These are phyloP conservation scores for Torrubiella hemipterigena DNA, from an alignment of 2,329 filamentous ascomycete genomes.

Conservation along the genomic window DNA sequence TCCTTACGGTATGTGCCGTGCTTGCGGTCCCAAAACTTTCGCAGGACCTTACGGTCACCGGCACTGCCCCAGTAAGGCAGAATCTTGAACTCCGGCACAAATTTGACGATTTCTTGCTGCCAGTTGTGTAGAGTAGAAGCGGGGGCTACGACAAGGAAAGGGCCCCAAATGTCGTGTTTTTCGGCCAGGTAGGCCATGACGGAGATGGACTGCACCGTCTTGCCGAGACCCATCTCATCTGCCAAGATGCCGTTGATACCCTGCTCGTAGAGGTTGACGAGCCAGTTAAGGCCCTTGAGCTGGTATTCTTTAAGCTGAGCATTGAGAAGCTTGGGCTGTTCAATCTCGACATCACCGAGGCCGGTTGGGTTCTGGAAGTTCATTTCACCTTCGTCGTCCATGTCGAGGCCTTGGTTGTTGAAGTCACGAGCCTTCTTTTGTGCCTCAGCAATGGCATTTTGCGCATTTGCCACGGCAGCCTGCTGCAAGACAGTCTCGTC, in stretches of 20 bases:
- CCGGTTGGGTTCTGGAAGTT: slow-evolving; percentile 99
- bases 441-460: slow-evolving; percentile 88
- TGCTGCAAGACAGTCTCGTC: slow-evolving; percentile 72
- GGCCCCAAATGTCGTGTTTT: slow-evolving; percentile 96
- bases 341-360: slow-evolving; percentile 84
- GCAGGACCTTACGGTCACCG: slow-evolving; percentile 85
- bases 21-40: slow-evolving; percentile 98
- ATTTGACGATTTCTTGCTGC: slow-evolving; percentile 95
- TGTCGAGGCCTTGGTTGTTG: slow-evolving; percentile 59
- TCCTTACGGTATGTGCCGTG: slow-evolving; percentile 91
- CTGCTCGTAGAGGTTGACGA: slow-evolving; percentile 97
- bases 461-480: slow-evolving; percentile 89
- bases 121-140: slow-evolving; percentile 97
- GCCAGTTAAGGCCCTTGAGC: slow-evolving; percentile 97
- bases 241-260: slow-evolving; percentile 98
- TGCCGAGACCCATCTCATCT: slow-evolving; percentile 98
- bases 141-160: slow-evolving; percentile 91
- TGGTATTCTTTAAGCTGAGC: slow-evolving; percentile 97
- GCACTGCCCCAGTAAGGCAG: slow-evolving; percentile 96
- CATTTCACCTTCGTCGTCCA: slow-evolving; percentile 92
- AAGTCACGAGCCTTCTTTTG: slow-evolving; percentile 88
- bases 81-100: slow-evolving; percentile 90
- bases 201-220: slow-evolving; percentile 97
- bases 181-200: slow-evolving; percentile 98
- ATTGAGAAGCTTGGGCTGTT: slow-evolving; percentile 86